Conservation (phyloP, 352 stramenopile genomes). For the Globisporangium canariense region DNA sequence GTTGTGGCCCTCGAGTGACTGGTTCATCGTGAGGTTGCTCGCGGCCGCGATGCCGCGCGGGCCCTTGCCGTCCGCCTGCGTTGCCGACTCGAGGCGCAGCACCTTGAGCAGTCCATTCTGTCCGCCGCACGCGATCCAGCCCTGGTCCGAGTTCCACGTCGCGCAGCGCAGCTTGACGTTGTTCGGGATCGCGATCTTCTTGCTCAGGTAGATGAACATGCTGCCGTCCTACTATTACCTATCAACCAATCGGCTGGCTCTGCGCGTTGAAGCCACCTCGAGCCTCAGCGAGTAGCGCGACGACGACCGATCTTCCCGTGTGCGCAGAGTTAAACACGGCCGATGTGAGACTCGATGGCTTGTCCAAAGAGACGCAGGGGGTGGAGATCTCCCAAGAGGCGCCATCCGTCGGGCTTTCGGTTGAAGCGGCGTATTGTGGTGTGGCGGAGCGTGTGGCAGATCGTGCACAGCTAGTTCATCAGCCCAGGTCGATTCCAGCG, state of each 20-base stretch:
- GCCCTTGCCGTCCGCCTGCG: constrained; percentile 63
- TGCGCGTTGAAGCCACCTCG: neutral
- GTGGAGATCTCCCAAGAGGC: constrained; percentile 1
- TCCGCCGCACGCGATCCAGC: constrained; percentile 93
- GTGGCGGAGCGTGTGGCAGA: neutral
- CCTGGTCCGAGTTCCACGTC: constrained; percentile 91
- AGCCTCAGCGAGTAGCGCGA: neutral
- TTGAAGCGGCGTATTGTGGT: neutral
- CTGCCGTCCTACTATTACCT: neutral
- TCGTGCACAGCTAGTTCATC: no score
- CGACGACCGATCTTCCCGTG: neutral
- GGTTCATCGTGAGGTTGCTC: constrained; percentile 94
- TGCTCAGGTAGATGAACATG: constrained; percentile 96
- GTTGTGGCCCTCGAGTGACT: constrained; percentile 93
- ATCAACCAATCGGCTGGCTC: neutral
- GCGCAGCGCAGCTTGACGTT: constrained; percentile 89
- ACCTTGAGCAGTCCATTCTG: constrained; percentile 93
- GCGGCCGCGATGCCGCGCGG: constrained; percentile 80
- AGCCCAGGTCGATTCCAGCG: no score
- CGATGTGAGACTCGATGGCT: no score
- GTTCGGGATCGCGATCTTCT: constrained; percentile 95
- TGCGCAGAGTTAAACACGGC: neutral
- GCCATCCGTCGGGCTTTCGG: neutral
- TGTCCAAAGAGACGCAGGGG: neutral
- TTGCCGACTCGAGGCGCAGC: constrained; percentile 82